Percentiles rank a stretch among this genome's conserved stretches.
Evolutionary conservation across 352 stramenopile species (phyloP).

Genomic region (Phytophthora meadii): DNA sequence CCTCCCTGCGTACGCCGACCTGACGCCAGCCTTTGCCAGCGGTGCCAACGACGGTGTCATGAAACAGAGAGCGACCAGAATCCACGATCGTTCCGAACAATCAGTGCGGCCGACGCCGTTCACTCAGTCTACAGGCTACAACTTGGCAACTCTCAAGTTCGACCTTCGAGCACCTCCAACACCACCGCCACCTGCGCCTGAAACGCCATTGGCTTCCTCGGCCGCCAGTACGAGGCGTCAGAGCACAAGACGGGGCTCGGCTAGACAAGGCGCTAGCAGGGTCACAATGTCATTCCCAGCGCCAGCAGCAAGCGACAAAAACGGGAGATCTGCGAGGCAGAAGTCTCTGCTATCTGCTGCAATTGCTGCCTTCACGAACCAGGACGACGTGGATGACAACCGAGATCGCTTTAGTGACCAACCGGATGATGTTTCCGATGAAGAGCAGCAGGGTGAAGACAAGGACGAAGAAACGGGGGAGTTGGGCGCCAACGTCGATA

Average conservation of each 20-base stretch:
- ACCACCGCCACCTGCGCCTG: conserved; percentile 2
- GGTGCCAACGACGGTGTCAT: conserved; percentile 54
- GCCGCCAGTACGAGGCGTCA: conserved; percentile 12
- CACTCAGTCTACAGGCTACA: conserved; percentile 74
- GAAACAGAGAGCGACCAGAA: conserved; percentile 52
- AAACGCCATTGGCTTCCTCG: conserved; percentile 1
- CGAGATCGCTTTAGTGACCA: conserved; percentile 21
- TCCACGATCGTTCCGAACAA: conserved; percentile 71
- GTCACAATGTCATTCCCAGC: conserved; percentile 42
- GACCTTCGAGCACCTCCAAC: conserved; percentile 47
- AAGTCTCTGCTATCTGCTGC: conserved; percentile 23
- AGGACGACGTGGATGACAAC: conserved; percentile 28
- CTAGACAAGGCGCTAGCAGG: conserved; percentile 24
- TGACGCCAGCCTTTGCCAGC: conserved; percentile 72
- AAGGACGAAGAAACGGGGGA: conserved; percentile 61
- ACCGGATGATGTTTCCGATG: conserved; percentile 24
- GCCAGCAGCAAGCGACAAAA: conserved; percentile 9
- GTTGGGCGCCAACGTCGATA: conserved; percentile 74
- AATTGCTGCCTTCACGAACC: conserved; percentile 41
- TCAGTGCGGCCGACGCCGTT: conserved; percentile 53
- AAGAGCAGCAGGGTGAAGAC: conserved; percentile 20
- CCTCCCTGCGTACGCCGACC: conserved; percentile 59
- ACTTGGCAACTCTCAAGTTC: conserved; percentile 81
- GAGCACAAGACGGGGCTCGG: conserved; percentile 17
- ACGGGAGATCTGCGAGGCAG: conserved; percentile 15